Evolutionary conservation across 768 basidiomycete species (phyloP), one percentile per base, ranked within the genome.

Genomic region (Rhodosporidiobolus odoratus): DNA sequence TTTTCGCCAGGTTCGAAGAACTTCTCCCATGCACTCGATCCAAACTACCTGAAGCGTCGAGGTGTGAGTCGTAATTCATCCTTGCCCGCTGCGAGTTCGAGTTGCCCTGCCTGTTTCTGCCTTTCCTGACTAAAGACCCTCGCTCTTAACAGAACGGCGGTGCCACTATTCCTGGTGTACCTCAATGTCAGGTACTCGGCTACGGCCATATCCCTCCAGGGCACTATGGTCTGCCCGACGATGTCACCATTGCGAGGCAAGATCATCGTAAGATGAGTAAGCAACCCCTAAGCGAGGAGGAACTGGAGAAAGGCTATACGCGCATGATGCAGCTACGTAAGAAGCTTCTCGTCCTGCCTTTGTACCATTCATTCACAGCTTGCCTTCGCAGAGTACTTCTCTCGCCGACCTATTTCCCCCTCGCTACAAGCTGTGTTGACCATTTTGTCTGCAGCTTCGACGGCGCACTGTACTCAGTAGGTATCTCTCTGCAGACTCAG

Each of bases 21-120:
- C 53, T 64, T 64, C 54, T 56, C 53, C 30, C 63, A 64, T 52
- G 63, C 63, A 10, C 48, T 64, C 35, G 63, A 64, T 25, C 63
- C 63, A 4, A 54, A 64, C 38, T 64, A 64, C 54, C 34, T 34
- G 9, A 64, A 64, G 43, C 63, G 63, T 2, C 53, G 53, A 4
- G 52, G 38, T 8, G 62, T 62, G 27, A 15, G 38, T 25, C 4
- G 35, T 7, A 30, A 7, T 54, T 12, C 9, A n/a, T 54, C 21
- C 23, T 23, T 35, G 17, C 32, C 34, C 32, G 19, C 32, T 57
- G n/a, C n/a, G n/a, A n/a, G 8, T n/a, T 59, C 58, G 4, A 12
- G 13, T 27, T 48, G 21, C 15, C 4, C 47, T 48, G 21, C 59
- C 45, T 61, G 43, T 25, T 25, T 15, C 32, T 35, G 16, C 25